phyloP scores from a whole-genome alignment of 371 early-diverging fungal genomes.

The Mortierella sp. region DNA sequence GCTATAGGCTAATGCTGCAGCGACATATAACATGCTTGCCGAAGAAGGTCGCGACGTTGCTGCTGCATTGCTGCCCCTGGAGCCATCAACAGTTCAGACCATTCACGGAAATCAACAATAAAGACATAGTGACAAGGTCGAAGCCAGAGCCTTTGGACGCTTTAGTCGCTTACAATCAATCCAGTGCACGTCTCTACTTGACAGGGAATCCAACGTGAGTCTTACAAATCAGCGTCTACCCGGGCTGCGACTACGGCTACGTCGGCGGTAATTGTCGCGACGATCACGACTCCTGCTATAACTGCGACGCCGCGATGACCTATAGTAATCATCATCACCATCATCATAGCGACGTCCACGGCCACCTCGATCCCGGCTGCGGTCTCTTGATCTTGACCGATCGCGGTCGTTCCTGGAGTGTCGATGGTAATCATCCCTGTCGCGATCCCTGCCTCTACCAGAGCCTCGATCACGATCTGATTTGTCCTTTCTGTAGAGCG shows the following conservation, averaged over 20 bases:
- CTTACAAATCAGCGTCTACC: slow-evolving; percentile 20
- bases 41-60: slow-evolving; percentile 73
- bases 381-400: slow-evolving; percentile 37
- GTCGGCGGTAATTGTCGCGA: slow-evolving; percentile 38
- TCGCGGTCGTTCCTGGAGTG: slow-evolving; percentile 37
- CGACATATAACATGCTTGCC: slow-evolving; percentile 71
- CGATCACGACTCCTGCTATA: slow-evolving; percentile 38
- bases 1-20: slow-evolving; percentile 67
- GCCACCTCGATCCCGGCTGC: slow-evolving; percentile 16
- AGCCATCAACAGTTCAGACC: slow-evolving; percentile 43
- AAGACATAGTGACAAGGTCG: background rate
- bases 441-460: slow-evolving; percentile 52
- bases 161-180: too few relatives aligned
- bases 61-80: slow-evolving; percentile 64
- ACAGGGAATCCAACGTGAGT: too few relatives aligned
- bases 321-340: slow-evolving; percentile 27
- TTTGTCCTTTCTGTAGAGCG: slow-evolving; percentile 27
- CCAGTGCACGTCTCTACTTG: too few relatives aligned
- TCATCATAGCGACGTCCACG: slow-evolving; percentile 20
- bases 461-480: slow-evolving; percentile 36
- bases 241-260: slow-evolving; percentile 44
- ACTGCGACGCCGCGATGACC: slow-evolving; percentile 32
- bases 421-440: slow-evolving; percentile 48
- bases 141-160: background rate
- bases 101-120: slow-evolving; percentile 18